These are phyloP conservation scores for Entomophthora muscae DNA, from an alignment of 371 early-diverging fungal genomes.

Conservation along the genomic window DNA sequence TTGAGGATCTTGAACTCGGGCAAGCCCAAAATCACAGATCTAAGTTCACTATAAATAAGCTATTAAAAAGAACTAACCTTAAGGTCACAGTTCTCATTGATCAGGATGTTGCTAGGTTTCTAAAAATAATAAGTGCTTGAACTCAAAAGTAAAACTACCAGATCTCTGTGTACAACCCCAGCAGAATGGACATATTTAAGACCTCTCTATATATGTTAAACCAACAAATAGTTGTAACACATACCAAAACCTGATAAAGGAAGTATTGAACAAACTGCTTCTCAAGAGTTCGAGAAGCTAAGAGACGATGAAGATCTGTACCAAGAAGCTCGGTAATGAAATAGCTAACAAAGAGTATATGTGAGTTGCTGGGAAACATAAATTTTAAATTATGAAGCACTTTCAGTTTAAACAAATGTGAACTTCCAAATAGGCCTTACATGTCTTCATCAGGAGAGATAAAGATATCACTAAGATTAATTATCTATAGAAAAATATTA, in stretches of 20 bases:
- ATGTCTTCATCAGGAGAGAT: constrained; percentile 83
- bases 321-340: constrained; percentile 89
- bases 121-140: constrained; percentile 11
- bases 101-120: constrained; percentile 90
- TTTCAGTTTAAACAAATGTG: too few relatives aligned
- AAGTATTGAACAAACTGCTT: constrained; percentile 92
- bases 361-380: background rate
- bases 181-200: constrained; percentile 88
- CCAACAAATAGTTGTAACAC: constrained; percentile 11
- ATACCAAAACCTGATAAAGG: constrained; percentile 77
- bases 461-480: constrained; percentile 72
- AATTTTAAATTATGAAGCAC: too few relatives aligned
- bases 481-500: constrained; percentile 36
- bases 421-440: too few relatives aligned
- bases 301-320: constrained; percentile 80
- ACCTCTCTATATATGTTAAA: constrained; percentile 34
- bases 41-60: constrained; percentile 9
- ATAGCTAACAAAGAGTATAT: constrained; percentile 29
- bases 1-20: constrained; percentile 79
- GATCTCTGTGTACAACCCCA: constrained; percentile 86
- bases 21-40: constrained; percentile 95
- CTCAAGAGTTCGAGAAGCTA: constrained; percentile 73
- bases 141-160: constrained; percentile 27
- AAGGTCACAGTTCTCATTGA: constrained; percentile 90
- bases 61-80: constrained; percentile 31